Conservation (phyloP, 352 stramenopile species). For the Globisporangium cystogenes region DNA sequence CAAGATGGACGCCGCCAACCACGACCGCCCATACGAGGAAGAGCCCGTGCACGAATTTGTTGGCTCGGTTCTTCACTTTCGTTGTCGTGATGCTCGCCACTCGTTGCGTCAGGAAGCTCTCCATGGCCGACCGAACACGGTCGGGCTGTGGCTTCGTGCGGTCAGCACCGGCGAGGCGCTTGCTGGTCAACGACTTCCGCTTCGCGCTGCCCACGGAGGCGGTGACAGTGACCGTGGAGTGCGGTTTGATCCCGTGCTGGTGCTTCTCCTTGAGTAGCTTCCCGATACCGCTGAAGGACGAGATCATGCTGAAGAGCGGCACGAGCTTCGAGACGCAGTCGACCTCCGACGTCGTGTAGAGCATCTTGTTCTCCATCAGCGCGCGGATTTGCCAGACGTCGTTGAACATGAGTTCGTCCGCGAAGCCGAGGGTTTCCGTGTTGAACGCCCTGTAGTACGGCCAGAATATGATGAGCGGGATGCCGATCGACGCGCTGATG, state of each 20-base stretch:
- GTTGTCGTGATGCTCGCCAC: slow-evolving; percentile 5
- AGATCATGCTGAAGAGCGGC: slow-evolving; percentile 8
- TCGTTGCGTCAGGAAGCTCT: slow-evolving; percentile 6
- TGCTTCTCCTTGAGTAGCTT: slow-evolving; percentile 7
- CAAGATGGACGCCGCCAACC: slow-evolving; percentile 14
- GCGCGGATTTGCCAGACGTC: slow-evolving; percentile 11
- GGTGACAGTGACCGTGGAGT: background rate
- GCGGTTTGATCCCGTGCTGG: background rate
- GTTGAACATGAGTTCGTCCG: slow-evolving; percentile 8
- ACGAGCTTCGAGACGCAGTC: slow-evolving; percentile 12
- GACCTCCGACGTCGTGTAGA: slow-evolving; percentile 5
- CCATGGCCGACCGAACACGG: background rate
- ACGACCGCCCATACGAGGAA: slow-evolving; percentile 22
- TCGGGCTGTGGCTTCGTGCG: background rate
- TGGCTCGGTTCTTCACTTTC: slow-evolving; percentile 5
- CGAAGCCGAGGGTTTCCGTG: slow-evolving; percentile 4
- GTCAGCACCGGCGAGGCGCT: background rate
- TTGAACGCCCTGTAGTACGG: slow-evolving; percentile 10
- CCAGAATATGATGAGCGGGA: slow-evolving; percentile 13
- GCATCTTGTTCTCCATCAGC: slow-evolving; percentile 12
- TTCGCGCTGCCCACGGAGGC: background rate
- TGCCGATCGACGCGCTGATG: slow-evolving; percentile 11
- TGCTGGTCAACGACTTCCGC: background rate
- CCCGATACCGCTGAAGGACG: slow-evolving; percentile 10
- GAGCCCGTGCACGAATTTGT: slow-evolving; percentile 12